Percentiles rank a stretch among this genome's conserved stretches.
Conservation (phyloP, 2,329 filamentous ascomycete genomes). For the Chalaropsis thielavioides region DNA sequence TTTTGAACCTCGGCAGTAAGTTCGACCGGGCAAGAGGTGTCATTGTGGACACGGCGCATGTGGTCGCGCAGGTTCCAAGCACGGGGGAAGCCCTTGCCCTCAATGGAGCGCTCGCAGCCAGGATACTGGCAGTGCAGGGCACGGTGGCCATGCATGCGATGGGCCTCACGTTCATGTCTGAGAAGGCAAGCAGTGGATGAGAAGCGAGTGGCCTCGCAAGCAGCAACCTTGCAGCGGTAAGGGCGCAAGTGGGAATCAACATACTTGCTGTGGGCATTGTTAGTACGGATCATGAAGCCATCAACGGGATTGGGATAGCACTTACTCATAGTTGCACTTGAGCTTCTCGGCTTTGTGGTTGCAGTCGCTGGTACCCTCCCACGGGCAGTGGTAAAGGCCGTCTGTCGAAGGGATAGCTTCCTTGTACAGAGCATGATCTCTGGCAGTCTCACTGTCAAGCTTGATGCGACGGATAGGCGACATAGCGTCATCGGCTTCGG, state of each 20-base stretch:
- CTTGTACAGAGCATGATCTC: constrained; percentile 58
- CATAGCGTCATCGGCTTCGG: constrained; percentile 25
- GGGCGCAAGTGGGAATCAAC: constrained; percentile 94
- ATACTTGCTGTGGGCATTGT: constrained; percentile 56
- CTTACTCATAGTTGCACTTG: constrained; percentile 98
- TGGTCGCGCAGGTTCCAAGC: constrained; percentile 95
- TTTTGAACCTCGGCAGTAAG: constrained; percentile 30
- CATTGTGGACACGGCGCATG: constrained; percentile 86
- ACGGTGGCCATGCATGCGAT: constrained; percentile 90
- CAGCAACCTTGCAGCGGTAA: constrained; percentile 78
- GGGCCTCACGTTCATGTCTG: constrained; percentile 87
- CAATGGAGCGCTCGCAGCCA: constrained; percentile 69
- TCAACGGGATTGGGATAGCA: constrained; percentile 17
- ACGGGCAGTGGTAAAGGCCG: constrained; percentile 88
- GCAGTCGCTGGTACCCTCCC: constrained; percentile 56
- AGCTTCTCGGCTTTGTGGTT: constrained; percentile 88
- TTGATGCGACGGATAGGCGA: constrained; percentile 34
- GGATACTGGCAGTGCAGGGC: constrained; percentile 79
- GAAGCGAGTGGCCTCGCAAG: constrained; percentile 76
- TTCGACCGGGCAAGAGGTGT: constrained; percentile 29
- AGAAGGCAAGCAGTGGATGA: constrained; percentile 91
- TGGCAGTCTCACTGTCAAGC: constrained; percentile 42
- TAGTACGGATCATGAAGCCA: not conserved
- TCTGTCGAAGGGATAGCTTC: constrained; percentile 49
- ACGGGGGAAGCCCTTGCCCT: constrained; percentile 80